Conservation (phyloP, 768 basidiomycete genomes). For the Tubosaeta brunneosetosa region DNA sequence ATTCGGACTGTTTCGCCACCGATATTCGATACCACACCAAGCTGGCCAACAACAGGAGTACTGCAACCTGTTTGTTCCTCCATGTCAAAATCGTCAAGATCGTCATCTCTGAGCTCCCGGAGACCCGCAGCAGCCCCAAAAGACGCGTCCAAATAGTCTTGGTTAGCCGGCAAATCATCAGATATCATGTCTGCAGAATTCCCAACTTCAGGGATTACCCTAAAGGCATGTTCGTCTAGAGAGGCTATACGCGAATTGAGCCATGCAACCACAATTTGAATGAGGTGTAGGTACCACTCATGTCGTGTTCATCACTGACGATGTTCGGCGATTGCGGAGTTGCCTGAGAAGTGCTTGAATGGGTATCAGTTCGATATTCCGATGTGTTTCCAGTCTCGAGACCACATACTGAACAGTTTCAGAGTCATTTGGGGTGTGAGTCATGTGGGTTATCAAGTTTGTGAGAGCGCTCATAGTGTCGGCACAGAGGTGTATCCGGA, state of each 20-base stretch:
- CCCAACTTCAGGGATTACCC: constrained; percentile 66
- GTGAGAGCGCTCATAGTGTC: constrained; percentile 64
- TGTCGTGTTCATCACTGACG: constrained; percentile 8
- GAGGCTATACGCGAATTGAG: constrained; percentile 44
- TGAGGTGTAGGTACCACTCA: constrained; percentile 26
- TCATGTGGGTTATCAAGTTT: constrained; percentile 51
- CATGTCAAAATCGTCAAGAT: constrained; percentile 60
- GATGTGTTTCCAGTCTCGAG: not conserved
- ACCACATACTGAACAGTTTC: constrained; percentile 24
- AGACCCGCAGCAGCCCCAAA: constrained; percentile 77
- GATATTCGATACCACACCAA: constrained; percentile 51
- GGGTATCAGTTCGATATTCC: not conserved
- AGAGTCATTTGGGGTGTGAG: constrained; percentile 36
- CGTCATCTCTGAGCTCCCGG: constrained; percentile 67
- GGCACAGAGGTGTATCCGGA: constrained; percentile 70
- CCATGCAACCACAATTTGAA: not conserved
- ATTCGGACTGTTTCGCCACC: constrained; percentile 87
- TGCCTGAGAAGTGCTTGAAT: constrained; percentile 8
- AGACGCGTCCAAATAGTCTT: constrained; percentile 81
- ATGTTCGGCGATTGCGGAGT: constrained; percentile 6
- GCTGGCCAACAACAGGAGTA: constrained; percentile 24
- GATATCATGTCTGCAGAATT: constrained; percentile 81
- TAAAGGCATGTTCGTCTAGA: constrained; percentile 82
- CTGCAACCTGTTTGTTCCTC: constrained; percentile 15
- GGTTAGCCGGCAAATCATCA: constrained; percentile 88